Conservation (phyloP, 441 rosid species). For the Erodium trifolium region DNA sequence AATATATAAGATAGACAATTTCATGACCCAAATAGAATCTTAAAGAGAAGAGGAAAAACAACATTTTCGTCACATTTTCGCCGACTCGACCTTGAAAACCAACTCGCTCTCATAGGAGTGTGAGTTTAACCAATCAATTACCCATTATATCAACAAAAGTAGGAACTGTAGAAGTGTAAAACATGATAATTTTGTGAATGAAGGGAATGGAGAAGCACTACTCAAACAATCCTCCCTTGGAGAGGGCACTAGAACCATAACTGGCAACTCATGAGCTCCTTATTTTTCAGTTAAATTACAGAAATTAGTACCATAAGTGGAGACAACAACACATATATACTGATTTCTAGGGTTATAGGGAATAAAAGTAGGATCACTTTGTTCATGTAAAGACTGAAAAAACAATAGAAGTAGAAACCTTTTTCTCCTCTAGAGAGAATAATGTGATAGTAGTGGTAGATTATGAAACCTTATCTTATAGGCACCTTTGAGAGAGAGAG, state of each 20-base stretch:
- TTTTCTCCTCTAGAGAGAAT: not conserved
- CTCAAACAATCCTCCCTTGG: not conserved
- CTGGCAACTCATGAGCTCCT: too few relatives aligned
- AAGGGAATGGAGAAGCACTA: slow-evolving; percentile 3
- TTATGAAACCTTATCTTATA: slow-evolving; percentile 1
- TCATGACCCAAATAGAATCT: too few relatives aligned
- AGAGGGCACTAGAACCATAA: too few relatives aligned
- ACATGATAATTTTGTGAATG: not conserved
- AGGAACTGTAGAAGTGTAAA: not conserved
- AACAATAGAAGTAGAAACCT: not conserved
- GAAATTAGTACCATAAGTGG: too few relatives aligned
- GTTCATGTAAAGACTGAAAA: not conserved
- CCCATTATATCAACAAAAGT: not conserved
- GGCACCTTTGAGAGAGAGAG: too few relatives aligned
- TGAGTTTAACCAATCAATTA: too few relatives aligned
- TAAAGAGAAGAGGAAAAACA: too few relatives aligned
- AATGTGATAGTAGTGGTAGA: not conserved
- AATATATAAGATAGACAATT: too few relatives aligned
- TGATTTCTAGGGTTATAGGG: not conserved
- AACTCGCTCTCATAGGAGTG: too few relatives aligned
- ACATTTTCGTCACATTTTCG: too few relatives aligned
- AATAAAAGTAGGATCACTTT: not conserved
- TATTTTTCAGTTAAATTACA: too few relatives aligned
- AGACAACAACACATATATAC: not conserved
- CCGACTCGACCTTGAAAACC: too few relatives aligned